Base-by-base conservation (phyloP, 768 basidiomycete genomes). In the Tephrocybe sp. region DNA sequence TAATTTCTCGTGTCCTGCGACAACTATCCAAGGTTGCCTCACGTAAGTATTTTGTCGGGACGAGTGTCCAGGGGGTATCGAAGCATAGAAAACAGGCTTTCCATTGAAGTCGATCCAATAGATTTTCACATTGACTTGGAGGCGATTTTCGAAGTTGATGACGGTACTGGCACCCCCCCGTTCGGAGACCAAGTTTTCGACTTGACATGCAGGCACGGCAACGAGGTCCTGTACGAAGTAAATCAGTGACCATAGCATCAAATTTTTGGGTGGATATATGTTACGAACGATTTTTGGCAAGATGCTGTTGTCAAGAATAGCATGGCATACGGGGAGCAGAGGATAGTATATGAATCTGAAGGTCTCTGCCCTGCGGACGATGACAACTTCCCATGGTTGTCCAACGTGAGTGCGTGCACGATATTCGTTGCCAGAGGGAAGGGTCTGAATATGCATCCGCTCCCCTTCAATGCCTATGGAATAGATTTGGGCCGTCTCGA, bases 121-220 rank as follows among this genome's bases (percentile, higher is more conserved):
- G 12, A 54, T 42, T 16, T 47, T 40, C 2, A 57, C 43, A 7
- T 26, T 34, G 43, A 39, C 28, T 30, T 37, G n/a, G 12, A 57
- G 52, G 19, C 8, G n/a, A 21, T 57, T 57, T 8, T 47, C 44
- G 16, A 57, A 57, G n/a, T 44, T 40, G 19, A 57, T 51, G 16
- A 19, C 24, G n/a, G 56, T 57, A 5, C 44, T 27, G 21, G 9
- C 16, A 7, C 39, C 45, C 5, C 40, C 49, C 1, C 34, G 9
- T 7, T 12, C 24, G 6, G 56, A 57, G 9, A 5, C 2, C 5
- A 41, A 15, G 19, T 41, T 42, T n/a, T 8, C 6, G 9, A 27
- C 4, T 2, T 2, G 15, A 24, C 28, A 16, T 12, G 43, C 27
- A 16, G 3, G 0, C 9, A 32, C 1, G 11, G 22, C 34, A 7